phyloP scores from a whole-genome alignment of 2,329 filamentous ascomycete species.

The Penicillium brasilianum region DNA sequence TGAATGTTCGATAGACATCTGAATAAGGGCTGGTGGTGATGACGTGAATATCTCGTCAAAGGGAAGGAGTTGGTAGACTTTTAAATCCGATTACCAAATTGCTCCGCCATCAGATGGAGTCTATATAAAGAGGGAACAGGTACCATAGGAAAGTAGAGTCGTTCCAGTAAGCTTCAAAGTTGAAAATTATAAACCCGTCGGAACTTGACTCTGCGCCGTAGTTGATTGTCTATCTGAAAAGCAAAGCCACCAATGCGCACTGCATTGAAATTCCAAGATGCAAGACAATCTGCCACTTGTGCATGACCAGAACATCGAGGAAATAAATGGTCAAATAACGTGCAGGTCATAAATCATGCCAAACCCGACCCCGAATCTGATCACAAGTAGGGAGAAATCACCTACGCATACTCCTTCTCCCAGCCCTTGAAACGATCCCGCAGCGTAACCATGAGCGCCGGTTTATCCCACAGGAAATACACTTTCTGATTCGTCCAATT shows the following conservation, averaged over 20 bases:
- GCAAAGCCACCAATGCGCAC: not conserved
- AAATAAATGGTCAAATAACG: not conserved
- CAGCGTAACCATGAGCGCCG: constrained; percentile 27
- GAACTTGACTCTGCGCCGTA: too few relatives aligned
- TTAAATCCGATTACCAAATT: too few relatives aligned
- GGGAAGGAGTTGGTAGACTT: too few relatives aligned
- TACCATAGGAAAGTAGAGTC: too few relatives aligned
- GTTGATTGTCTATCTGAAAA: not conserved
- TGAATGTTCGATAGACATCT: too few relatives aligned
- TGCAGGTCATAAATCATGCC: not conserved
- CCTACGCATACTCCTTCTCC: not conserved
- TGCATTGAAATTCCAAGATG: not conserved
- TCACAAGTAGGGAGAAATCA: not conserved
- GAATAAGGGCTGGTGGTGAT: not conserved
- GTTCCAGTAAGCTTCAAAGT: too few relatives aligned
- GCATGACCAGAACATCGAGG: too few relatives aligned
- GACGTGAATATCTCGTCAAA: constrained; percentile 15
- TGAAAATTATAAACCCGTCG: too few relatives aligned
- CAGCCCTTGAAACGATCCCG: constrained; percentile 13
- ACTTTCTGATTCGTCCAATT: constrained; percentile 32
- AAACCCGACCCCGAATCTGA: not conserved
- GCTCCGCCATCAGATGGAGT: too few relatives aligned
- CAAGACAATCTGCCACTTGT: too few relatives aligned
- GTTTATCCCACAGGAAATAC: constrained; percentile 37
- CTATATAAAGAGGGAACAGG: too few relatives aligned